A percentile compares a stretch with the other conserved stretches of the same genome.
Evolutionary conservation across 345 rosid species (phyloP).

Genomic region (Syzygium aqueum): DNA sequence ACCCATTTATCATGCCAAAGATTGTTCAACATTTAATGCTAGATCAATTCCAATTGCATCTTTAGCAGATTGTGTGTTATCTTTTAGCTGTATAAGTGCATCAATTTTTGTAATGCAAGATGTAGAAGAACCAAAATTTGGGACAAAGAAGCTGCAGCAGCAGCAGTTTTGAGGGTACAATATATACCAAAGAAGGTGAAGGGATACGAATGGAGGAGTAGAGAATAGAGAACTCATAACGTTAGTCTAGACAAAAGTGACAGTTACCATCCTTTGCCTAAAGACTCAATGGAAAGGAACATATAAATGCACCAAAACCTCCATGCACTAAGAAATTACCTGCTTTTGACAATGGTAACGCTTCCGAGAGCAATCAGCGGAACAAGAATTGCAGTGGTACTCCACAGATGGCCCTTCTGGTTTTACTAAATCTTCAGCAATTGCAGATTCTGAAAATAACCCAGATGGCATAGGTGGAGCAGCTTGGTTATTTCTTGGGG

Average conservation of each 20-base stretch:
- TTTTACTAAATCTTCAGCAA: slow-evolving; percentile 64
- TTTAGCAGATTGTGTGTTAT: not conserved
- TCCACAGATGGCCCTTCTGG: slow-evolving; percentile 88
- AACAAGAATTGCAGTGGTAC: slow-evolving; percentile 97
- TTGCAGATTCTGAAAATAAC: slow-evolving; percentile 60
- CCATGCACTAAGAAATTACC: slow-evolving; percentile 27
- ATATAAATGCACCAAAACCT: not conserved
- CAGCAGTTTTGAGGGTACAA: not conserved
- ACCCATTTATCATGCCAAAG: not conserved
- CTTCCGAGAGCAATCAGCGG: slow-evolving; percentile 97
- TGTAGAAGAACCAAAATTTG: not conserved
- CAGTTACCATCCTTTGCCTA: not conserved
- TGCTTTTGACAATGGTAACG: slow-evolving; percentile 98
- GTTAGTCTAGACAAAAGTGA: not conserved
- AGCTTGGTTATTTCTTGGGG: slow-evolving; percentile 38
- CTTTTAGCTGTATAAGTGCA: not conserved
- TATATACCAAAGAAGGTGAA: not conserved
- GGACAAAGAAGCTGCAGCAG: not conserved
- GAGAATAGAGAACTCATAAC: not conserved
- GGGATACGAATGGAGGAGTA: not conserved
- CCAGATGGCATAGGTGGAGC: slow-evolving; percentile 50
- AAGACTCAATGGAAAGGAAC: not conserved
- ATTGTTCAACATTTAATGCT: not conserved
- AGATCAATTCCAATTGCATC: not conserved
- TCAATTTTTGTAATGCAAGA: not conserved